A percentile compares a stretch with the other conserved stretches of the same genome.
Evolutionary conservation across 495 filamentous ascomycete genomes (phyloP).

Genomic region (Aspergillus taichungensis): DNA sequence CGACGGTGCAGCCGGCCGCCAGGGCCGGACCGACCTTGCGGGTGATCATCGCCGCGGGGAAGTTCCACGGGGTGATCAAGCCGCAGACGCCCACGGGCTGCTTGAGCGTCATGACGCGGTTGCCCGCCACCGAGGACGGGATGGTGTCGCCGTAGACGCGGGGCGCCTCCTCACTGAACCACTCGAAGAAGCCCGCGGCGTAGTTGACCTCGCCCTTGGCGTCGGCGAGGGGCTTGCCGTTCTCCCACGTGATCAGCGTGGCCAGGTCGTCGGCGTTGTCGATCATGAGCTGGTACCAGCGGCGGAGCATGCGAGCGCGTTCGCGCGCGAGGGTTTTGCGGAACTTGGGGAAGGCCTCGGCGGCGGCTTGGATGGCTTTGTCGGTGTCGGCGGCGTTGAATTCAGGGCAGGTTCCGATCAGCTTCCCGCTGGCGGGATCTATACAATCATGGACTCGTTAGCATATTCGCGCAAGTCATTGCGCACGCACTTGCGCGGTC

Average conservation of each 20-base stretch:
- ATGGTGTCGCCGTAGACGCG: constrained; percentile 68
- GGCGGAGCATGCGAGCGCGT: constrained; percentile 71
- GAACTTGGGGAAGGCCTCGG: constrained; percentile 67
- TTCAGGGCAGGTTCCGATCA: constrained; percentile 79
- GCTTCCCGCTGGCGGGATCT: constrained; percentile 74
- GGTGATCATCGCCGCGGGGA: constrained; percentile 88
- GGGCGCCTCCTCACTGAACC: constrained; percentile 71
- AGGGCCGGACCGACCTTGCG: constrained; percentile 80
- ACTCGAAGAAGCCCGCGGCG: constrained; percentile 67
- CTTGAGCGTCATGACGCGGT: constrained; percentile 70
- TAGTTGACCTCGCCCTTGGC: constrained; percentile 65
- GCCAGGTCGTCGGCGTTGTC: constrained; percentile 85
- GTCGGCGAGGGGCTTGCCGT: constrained; percentile 65
- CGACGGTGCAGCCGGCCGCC: constrained; percentile 76
- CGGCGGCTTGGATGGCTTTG: constrained; percentile 67
- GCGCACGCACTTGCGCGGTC: not conserved
- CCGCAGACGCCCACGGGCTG: constrained; percentile 92
- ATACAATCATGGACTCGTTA: constrained; percentile 2
- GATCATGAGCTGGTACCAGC: constrained; percentile 84
- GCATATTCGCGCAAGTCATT: not conserved
- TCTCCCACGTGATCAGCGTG: constrained; percentile 79
- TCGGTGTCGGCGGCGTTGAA: constrained; percentile 67
- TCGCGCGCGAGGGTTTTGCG: constrained; percentile 68
- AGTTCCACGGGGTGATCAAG: constrained; percentile 96
- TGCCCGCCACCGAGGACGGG: constrained; percentile 55